Percentiles rank a stretch among this genome's conserved stretches.
Evolutionary conservation across 495 filamentous ascomycete genomes (phyloP).

Genomic region (Annulohypoxylon bovei): DNA sequence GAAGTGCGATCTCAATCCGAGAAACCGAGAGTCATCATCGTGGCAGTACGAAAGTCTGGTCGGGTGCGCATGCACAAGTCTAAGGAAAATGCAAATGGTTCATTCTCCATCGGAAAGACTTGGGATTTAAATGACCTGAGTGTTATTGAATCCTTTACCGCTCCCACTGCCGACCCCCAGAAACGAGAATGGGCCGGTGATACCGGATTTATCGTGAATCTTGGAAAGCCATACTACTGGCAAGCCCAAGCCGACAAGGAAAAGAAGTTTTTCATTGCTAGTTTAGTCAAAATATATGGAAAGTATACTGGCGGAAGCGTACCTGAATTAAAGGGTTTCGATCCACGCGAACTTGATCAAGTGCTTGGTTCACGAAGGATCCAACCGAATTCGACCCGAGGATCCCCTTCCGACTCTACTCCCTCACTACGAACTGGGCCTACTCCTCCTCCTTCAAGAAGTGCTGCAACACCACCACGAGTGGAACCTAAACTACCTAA

Average conservation of each 20-base stretch:
- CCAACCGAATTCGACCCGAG: slow-evolving; percentile 45
- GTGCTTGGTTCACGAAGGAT: slow-evolving; percentile 63
- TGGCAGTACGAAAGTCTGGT: slow-evolving; percentile 90
- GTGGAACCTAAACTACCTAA: slow-evolving; percentile 34
- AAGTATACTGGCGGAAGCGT: slow-evolving; percentile 92
- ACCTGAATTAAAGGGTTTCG: slow-evolving; percentile 84
- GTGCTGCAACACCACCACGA: slow-evolving; percentile 51
- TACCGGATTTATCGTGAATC: slow-evolving; percentile 85
- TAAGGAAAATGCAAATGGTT: slow-evolving; percentile 90
- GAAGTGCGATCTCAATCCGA: slow-evolving; percentile 74
- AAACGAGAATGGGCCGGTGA: slow-evolving; percentile 80
- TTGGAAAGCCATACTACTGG: slow-evolving; percentile 98
- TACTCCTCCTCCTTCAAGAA: slow-evolving; percentile 48
- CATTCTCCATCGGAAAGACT: slow-evolving; percentile 97
- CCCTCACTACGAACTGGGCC: slow-evolving; percentile 32
- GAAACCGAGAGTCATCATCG: slow-evolving; percentile 89
- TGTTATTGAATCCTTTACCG: slow-evolving; percentile 79
- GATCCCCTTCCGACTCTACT: slow-evolving; percentile 48
- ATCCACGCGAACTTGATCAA: slow-evolving; percentile 76
- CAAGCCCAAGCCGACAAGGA: slow-evolving; percentile 89
- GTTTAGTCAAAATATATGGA: slow-evolving; percentile 90
- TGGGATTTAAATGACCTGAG: slow-evolving; percentile 92
- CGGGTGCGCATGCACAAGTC: slow-evolving; percentile 96
- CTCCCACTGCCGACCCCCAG: slow-evolving; percentile 69
- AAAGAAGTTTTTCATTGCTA: slow-evolving; percentile 97